These are phyloP conservation scores for Cadophora malorum DNA, from an alignment of 2,329 filamentous ascomycete species.

Conservation along the genomic window DNA sequence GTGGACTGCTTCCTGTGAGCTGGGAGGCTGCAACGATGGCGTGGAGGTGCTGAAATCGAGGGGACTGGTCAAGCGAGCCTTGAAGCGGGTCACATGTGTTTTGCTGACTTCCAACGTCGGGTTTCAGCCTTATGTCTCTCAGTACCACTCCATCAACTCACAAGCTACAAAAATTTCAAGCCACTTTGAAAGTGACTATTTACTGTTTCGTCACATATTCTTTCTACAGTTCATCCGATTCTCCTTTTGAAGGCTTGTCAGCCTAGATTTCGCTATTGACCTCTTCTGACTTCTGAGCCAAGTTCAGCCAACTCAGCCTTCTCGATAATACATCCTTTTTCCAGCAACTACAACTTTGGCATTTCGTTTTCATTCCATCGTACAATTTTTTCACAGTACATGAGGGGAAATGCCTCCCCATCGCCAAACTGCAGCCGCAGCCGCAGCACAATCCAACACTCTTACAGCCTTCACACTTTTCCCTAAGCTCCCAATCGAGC, in stretches of 20 bases:
- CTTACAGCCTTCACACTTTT: conserved; percentile 15
- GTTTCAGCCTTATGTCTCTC: conserved; percentile 6
- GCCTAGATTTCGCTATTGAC: not conserved
- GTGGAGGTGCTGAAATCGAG: conserved; percentile 12
- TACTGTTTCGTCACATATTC: not conserved
- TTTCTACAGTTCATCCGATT: not conserved
- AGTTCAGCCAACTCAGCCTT: conserved; percentile 1
- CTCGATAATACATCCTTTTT: not conserved
- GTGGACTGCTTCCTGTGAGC: not conserved
- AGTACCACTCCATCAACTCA: not conserved
- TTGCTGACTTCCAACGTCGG: not conserved
- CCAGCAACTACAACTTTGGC: not conserved
- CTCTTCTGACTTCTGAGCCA: not conserved
- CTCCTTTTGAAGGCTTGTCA: not conserved
- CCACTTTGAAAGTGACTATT: not conserved
- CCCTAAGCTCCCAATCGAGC: conserved; percentile 19
- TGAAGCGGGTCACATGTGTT: conserved; percentile 10
- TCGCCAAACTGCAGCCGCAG: not conserved
- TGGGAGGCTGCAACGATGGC: conserved; percentile 17
- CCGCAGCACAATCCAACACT: not conserved
- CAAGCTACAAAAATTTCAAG: not conserved
- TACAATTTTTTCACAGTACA: not conserved
- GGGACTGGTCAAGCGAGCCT: conserved; percentile 7
- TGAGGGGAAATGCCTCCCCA: conserved; percentile 15
- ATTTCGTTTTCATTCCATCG: not conserved